phyloP scores from a whole-genome alignment of 768 basidiomycete genomes.

The Rhizopogon vulgaris region DNA sequence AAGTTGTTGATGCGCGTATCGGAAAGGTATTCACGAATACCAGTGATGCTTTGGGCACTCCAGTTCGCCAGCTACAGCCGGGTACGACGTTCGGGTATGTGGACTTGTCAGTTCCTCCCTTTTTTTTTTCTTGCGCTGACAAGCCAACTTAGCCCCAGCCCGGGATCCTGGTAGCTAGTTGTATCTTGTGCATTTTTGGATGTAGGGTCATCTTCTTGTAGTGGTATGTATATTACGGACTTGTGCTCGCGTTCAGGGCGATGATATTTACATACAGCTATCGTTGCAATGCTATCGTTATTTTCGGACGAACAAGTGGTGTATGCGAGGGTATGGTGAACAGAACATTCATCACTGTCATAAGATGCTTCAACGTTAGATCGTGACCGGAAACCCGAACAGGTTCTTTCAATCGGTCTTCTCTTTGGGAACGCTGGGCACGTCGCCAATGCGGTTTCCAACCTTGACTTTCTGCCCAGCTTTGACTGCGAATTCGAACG shows the following conservation, averaged over 20 bases:
- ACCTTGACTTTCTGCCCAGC: conserved; percentile 84
- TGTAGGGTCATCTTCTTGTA: conserved; percentile 3
- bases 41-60: conserved; percentile 17
- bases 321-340: conserved; percentile 6
- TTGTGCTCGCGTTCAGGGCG: not conserved
- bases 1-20: no score
- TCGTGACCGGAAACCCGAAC: not conserved
- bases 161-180: conserved; percentile 19
- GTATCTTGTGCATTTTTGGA: not conserved
- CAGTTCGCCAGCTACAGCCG: conserved; percentile 17
- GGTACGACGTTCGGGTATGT: conserved; percentile 16
- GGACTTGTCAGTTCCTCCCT: not conserved
- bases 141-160: not conserved
- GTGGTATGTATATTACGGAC: not conserved
- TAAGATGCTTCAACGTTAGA: not conserved
- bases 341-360: conserved; percentile 7
- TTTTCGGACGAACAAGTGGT: not conserved
- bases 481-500: conserved; percentile 72
- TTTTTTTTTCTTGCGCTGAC: not conserved
- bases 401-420: conserved; percentile 24
- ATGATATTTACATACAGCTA: no score
- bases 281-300: not conserved
- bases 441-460: conserved; percentile 74
- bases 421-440: conserved; percentile 25
- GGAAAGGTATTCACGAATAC: conserved; percentile 17